Conservation (phyloP, 1,284 basidiomycete genomes). For the Moesziomyces parantarcticus region DNA sequence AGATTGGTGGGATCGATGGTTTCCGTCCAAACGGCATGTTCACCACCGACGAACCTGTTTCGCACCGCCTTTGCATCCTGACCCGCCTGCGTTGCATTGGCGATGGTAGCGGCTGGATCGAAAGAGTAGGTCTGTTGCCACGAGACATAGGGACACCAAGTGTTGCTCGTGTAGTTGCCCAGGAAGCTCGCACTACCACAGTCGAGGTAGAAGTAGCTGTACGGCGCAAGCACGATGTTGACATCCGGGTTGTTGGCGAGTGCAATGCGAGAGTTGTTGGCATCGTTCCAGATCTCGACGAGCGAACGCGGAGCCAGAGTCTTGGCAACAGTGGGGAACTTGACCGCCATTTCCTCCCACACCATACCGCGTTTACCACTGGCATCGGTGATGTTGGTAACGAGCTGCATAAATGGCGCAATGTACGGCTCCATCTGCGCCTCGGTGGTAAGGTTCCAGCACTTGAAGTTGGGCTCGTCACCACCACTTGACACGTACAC, state of each 20-base stretch:
- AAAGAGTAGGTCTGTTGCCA: conserved; percentile 75
- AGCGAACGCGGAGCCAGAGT: conserved; percentile 76
- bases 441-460: conserved; percentile 71
- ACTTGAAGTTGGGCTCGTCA: conserved; percentile 80
- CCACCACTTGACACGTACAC: conserved; percentile 81
- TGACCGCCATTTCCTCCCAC: conserved; percentile 74
- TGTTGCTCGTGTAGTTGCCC: conserved; percentile 72
- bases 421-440: conserved; percentile 66
- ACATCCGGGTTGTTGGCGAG: conserved; percentile 76
- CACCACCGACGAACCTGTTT: conserved; percentile 76
- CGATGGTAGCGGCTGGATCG: conserved; percentile 71
- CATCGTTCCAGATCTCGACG: conserved; percentile 79
- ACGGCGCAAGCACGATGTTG: conserved; percentile 72
- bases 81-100: conserved; percentile 16
- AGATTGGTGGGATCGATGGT: conserved; percentile 78
- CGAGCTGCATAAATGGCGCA: conserved; percentile 73
- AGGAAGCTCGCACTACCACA: conserved; percentile 81
- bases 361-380: conserved; percentile 75
- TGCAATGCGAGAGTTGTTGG: conserved; percentile 74
- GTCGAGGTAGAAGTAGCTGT: conserved; percentile 79
- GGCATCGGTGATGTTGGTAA: conserved; percentile 71
- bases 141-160: conserved; percentile 70
- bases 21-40: conserved; percentile 80
- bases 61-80: not conserved
- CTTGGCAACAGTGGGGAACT: conserved; percentile 62